Evolutionary conservation across 352 stramenopile species (phyloP).

Genomic region (Globisporangium alternatum): DNA sequence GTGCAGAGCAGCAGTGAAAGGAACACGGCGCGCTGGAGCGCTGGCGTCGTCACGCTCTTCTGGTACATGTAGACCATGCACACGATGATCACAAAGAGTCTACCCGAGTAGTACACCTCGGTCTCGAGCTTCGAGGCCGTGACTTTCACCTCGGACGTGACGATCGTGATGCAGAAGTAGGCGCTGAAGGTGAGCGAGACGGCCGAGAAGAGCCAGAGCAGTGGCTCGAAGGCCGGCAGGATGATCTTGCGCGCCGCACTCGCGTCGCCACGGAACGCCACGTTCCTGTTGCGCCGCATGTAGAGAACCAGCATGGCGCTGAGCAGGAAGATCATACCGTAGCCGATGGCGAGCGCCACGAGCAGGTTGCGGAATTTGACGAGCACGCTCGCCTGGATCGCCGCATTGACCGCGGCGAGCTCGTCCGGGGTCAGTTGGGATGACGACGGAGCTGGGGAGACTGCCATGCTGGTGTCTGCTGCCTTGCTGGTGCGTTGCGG

Average conservation of each 20-base stretch:
- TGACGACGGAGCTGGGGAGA: background rate
- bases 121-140: constrained; percentile 21
- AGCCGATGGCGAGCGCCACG: constrained; percentile 35
- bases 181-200: constrained; percentile 30
- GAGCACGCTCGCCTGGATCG: constrained; percentile 11
- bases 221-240: constrained; percentile 65
- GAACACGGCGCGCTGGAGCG: constrained; percentile 37
- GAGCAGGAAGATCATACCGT: constrained; percentile 40
- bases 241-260: constrained; percentile 59
- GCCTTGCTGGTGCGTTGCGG: background rate
- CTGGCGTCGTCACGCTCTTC: constrained; percentile 38
- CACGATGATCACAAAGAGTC: constrained; percentile 65
- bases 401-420: background rate
- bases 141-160: constrained; percentile 8
- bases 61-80: constrained; percentile 59
- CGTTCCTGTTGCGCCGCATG: constrained; percentile 50
- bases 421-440: background rate
- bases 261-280: constrained; percentile 44
- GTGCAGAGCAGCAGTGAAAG: constrained; percentile 42
- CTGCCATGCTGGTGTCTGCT: background rate
- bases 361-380: constrained; percentile 27
- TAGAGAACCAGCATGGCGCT: constrained; percentile 45
- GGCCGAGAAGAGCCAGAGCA: constrained; percentile 48
- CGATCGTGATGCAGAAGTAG: constrained; percentile 27
- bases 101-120: constrained; percentile 50